Percentiles rank a stretch among this genome's conserved stretches.
phyloP scores from a whole-genome alignment of 371 early-diverging fungal genomes.

The Zychaea mexicana region DNA sequence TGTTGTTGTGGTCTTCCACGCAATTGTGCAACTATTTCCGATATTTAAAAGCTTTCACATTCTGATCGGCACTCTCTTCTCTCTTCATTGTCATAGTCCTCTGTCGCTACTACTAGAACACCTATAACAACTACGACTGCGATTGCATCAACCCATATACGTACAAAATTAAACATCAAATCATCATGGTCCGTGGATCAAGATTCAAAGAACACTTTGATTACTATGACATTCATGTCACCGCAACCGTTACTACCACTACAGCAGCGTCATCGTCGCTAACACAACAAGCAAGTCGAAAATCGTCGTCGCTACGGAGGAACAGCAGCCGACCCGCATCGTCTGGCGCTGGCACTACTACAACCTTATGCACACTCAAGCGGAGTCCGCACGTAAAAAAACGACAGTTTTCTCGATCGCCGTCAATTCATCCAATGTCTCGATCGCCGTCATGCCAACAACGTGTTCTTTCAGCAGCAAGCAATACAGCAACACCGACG shows the following conservation, averaged over 20 bases:
- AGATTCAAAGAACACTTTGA: slow-evolving; percentile 6
- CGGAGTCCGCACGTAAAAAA: slow-evolving; percentile 5
- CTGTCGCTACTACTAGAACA: background rate
- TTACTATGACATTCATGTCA: background rate
- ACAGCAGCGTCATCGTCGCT: background rate
- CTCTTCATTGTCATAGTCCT: background rate
- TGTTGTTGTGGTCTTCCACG: background rate
- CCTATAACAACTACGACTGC: too few species aligned
- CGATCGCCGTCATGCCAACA: background rate
- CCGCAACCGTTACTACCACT: background rate
- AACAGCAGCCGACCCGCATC: background rate
- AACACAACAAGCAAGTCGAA: background rate
- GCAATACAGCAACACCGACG: background rate
- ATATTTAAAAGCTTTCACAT: too few species aligned
- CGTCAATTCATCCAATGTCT: background rate
- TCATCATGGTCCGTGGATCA: slow-evolving; percentile 4
- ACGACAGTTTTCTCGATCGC: background rate
- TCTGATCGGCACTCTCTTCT: too few species aligned
- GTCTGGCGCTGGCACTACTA: too few species aligned
- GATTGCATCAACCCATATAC: background rate
- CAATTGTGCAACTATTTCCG: too few species aligned
- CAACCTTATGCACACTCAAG: background rate
- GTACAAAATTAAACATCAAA: too few species aligned
- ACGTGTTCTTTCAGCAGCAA: background rate
- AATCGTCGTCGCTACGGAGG: background rate